Conservation (phyloP, 768 basidiomycete genomes). For the Xerocomus brunneocitrinus region DNA sequence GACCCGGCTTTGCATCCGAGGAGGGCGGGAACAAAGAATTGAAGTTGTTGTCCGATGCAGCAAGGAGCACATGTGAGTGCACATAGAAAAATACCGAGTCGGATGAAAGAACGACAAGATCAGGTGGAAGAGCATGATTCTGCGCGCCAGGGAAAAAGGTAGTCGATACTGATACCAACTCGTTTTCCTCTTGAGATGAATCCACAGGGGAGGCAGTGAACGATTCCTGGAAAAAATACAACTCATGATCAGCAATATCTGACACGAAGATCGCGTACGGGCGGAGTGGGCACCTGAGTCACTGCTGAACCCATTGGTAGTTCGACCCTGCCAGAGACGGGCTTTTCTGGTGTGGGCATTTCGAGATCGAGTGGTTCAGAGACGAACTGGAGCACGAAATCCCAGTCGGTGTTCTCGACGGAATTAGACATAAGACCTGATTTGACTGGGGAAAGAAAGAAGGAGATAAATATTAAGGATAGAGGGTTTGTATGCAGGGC, state of each 20-base stretch:
- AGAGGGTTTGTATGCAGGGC: background rate
- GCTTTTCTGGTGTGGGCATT: slow-evolving; percentile 34
- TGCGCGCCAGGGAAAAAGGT: slow-evolving; percentile 74
- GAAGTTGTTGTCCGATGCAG: slow-evolving; percentile 62
- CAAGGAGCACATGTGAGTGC: slow-evolving; percentile 54
- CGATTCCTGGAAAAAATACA: slow-evolving; percentile 24
- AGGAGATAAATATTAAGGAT: background rate
- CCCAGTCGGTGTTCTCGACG: slow-evolving; percentile 52
- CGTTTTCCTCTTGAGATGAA: slow-evolving; percentile 37
- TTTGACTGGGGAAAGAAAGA: background rate
- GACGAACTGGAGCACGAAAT: slow-evolving; percentile 59
- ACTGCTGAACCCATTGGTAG: slow-evolving; percentile 9
- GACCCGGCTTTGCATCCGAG: slow-evolving; percentile 36
- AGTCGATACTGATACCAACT: slow-evolving; percentile 72
- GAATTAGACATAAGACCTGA: slow-evolving; percentile 17
- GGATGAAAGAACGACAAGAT: slow-evolving; percentile 61
- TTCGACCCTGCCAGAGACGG: slow-evolving; percentile 24
- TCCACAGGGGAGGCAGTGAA: slow-evolving; percentile 31
- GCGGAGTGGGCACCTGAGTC: slow-evolving; percentile 60
- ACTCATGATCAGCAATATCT: slow-evolving; percentile 3
- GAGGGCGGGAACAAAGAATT: slow-evolving; percentile 49
- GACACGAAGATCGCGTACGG: slow-evolving; percentile 37
- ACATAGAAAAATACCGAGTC: slow-evolving; percentile 86
- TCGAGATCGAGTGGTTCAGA: slow-evolving; percentile 40
- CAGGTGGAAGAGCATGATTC: slow-evolving; percentile 50